Conservation (phyloP, 2,329 filamentous ascomycete genomes). For the Sporothrix brunneoviolacea region DNA sequence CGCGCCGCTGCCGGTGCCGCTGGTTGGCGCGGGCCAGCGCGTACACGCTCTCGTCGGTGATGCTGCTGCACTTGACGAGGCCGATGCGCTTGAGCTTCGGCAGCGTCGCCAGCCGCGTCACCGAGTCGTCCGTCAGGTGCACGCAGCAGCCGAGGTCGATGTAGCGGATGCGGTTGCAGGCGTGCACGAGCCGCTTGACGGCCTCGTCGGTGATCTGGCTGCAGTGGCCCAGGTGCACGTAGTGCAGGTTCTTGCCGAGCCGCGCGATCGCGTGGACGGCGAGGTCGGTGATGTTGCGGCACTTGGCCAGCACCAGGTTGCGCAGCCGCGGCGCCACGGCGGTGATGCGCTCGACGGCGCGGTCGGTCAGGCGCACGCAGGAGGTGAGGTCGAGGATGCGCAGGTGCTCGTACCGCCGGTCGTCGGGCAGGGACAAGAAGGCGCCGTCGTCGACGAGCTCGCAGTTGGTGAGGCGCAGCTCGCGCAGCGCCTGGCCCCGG, state of each 20-base stretch:
- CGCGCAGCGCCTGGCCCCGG: constrained; percentile 75
- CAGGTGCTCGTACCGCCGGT: constrained; percentile 72
- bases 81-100: constrained; percentile 94
- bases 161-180: constrained; percentile 90
- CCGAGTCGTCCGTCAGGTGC: constrained; percentile 83
- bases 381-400: constrained; percentile 92
- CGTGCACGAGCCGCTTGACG: constrained; percentile 74
- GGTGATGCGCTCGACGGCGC: constrained; percentile 82
- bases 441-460: constrained; percentile 79
- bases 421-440: constrained; percentile 68
- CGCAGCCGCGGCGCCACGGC: constrained; percentile 77
- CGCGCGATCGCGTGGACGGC: constrained; percentile 81
- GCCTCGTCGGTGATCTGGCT: constrained; percentile 83
- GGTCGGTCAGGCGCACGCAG: constrained; percentile 76
- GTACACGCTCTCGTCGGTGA: constrained; percentile 84
- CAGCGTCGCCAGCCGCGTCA: constrained; percentile 73
- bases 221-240: constrained; percentile 92
- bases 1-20: constrained; percentile 42
- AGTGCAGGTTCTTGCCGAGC: constrained; percentile 92
- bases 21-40: constrained; percentile 69
- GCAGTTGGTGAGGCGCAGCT: constrained; percentile 82
- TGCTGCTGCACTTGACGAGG: constrained; percentile 83
- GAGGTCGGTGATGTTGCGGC: constrained; percentile 82
- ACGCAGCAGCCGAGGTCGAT: constrained; percentile 96
- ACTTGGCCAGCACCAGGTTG: constrained; percentile 92